Evolutionary conservation across 78 protist genomes (phyloP), one percentile per base, ranked within the genome.

Genomic region (Cavenderia fasciculata): DNA sequence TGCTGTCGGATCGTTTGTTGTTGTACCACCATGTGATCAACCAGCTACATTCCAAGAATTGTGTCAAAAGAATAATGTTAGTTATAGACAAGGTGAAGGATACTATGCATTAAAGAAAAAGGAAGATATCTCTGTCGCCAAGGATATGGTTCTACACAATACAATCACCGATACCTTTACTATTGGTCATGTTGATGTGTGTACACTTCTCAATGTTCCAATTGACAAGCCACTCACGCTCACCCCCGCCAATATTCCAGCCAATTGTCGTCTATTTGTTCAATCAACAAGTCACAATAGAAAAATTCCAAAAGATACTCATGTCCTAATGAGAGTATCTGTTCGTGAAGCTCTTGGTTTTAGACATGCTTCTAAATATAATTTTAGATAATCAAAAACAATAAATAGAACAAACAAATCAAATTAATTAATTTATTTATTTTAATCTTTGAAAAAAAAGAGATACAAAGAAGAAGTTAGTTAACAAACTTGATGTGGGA

Each of bases 71-170:
- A 65, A 65, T 38, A 18, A 23, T 5, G 49, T 65, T 4, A 11
- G 54, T 2, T 65, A 65, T 23, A 31, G 54, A 2, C 44, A 65
- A 65, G 73, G 73, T 41, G 73, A 65, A 65, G 73, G 73, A 23
- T 65, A 21, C 44, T 65, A 65, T 65, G 73, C 73, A 38, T 41
- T 65, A 65, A 65, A 65, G 51, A 65, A n/a, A 65, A 65, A 65
- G 40, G 73, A 65, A 65, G 29, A 65, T 7, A 65, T 65, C 6
- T 31, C 47, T 40, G 73, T 23, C n/a, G 21, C 25, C 31, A 65
- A 65, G 40, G 73, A 65, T 41, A 65, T 65, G 73, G 49, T 65
- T 0, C 23, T 65, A 6, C 73, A 65, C 10, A 65, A 65, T 14
- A 65, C 73, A 1, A 38, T 31, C 34, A 31, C 52, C 31, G 73